Evolutionary conservation across 352 stramenopile species (phyloP), one percentile per base, ranked within the genome.

Genomic region (Phytophthora uliginosa): DNA sequence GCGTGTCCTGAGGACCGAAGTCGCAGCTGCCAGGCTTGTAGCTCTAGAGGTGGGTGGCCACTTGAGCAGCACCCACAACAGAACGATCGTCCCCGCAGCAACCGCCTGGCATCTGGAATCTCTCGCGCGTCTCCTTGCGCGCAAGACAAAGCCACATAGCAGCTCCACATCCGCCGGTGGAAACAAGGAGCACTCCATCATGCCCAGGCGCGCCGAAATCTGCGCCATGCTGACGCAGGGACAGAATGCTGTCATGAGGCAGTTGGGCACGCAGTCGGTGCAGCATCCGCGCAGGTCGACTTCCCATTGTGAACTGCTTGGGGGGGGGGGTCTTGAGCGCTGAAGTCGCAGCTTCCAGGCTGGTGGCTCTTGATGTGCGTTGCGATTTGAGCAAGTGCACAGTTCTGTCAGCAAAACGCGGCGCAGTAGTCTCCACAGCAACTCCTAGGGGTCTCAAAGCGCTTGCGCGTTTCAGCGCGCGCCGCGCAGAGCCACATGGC

Each of bases 291-390:
- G 80, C 13, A 83, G 50, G 34, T 40, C 61, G 7, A 57, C 48
- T 26, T 61, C 54, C 60, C 67, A 74, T n/a, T 60, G 38, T 59
- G 33, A 63, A 59, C 24, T 28, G 24, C 24, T 28, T 28, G 2
- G 24, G 24, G 2, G 24, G 24, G 24, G 3, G 24, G n/a, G n/a
- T 28, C 24, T 28, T 28, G 24, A 28, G 24, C 1, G 24, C 24
- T 3, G 24, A 28, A 84, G 52, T 77, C 65, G 66, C 81, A 89
- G 15, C 31, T 73, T 26, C 34, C 72, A 4, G 79, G 82, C n/a
- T 52, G 76, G 77, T 89, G 86, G 24, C 71, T 84, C 58, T 86
- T 84, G 28, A 81, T 51, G 64, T 89, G 79, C 6, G 79, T 83
- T 3, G 79, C 77, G 13, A 89, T 63, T 51, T 85, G 82, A 4